phyloP scores from a whole-genome alignment of 306 rosid genomes.

The Hippophae tibetana region DNA sequence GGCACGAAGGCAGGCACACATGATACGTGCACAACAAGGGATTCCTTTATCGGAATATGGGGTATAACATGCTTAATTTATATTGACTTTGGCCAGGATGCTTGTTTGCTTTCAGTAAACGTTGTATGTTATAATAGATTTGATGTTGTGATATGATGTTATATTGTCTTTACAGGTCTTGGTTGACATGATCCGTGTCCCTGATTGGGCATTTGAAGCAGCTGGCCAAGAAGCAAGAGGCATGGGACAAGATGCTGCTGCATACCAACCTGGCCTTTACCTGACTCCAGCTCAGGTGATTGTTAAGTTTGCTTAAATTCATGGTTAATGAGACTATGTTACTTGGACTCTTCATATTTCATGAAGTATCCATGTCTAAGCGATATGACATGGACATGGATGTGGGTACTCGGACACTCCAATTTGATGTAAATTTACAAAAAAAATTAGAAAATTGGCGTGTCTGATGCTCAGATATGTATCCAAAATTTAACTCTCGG shows the following conservation, averaged over 20 bases:
- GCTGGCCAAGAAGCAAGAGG: constrained; percentile 95
- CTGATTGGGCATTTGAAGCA: constrained; percentile 99
- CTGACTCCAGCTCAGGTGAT: constrained; percentile 93
- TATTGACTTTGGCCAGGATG: neutral
- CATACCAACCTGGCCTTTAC: constrained; percentile 90
- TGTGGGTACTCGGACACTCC: too few species aligned
- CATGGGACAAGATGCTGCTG: constrained; percentile 88
- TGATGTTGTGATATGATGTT: constrained; percentile 2
- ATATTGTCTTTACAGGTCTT: constrained; percentile 47
- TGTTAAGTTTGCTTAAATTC: constrained; percentile 5
- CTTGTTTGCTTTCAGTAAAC: neutral
- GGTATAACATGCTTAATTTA: constrained; percentile 24
- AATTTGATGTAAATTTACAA: too few species aligned
- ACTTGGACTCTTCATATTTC: too few species aligned
- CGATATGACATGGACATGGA: too few species aligned
- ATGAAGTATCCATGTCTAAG: too few species aligned
- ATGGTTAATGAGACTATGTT: neutral
- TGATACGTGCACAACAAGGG: constrained; percentile 91
- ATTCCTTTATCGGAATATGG: constrained; percentile 92
- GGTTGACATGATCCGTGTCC: constrained; percentile 95
- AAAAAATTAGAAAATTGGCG: too few species aligned
- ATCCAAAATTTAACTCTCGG: too few species aligned
- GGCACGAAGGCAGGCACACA: constrained; percentile 89
- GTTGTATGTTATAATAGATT: neutral
- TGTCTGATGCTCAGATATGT: too few species aligned